These are phyloP conservation scores for Nematocida sp. DNA, from an alignment of 371 early-diverging fungal genomes.

Conservation along the genomic window DNA sequence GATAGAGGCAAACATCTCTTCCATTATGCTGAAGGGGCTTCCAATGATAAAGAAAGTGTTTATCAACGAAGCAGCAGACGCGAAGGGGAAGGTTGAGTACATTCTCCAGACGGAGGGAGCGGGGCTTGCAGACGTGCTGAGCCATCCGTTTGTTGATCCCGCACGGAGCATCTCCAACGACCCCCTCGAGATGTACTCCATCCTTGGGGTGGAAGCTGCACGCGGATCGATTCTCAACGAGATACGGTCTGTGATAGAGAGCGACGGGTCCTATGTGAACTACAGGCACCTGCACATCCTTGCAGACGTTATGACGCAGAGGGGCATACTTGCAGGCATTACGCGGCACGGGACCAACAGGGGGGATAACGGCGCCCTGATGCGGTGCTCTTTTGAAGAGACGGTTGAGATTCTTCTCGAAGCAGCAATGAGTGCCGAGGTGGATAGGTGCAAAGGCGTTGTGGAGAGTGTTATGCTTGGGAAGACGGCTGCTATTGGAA, in stretches of 20 bases:
- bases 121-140: constrained; percentile 78
- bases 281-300: constrained; percentile 89
- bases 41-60: constrained; percentile 78
- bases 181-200: constrained; percentile 78
- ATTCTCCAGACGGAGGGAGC: constrained; percentile 91
- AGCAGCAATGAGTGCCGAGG: constrained; percentile 82
- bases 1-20: constrained; percentile 67
- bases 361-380: constrained; percentile 76
- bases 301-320: constrained; percentile 91
- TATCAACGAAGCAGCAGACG: constrained; percentile 72
- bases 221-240: constrained; percentile 82
- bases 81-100: constrained; percentile 67
- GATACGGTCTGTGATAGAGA: constrained; percentile 85
- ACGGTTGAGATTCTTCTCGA: constrained; percentile 97
- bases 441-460: constrained; percentile 85
- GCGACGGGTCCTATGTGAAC: constrained; percentile 95
- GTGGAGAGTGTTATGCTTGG: constrained; percentile 96
- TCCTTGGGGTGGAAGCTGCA: constrained; percentile 94
- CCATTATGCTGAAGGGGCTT: constrained; percentile 81
- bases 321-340: constrained; percentile 87
- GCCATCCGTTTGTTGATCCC: constrained; percentile 74
- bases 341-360: constrained; percentile 97
- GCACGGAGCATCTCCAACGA: constrained; percentile 79
- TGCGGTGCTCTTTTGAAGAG: constrained; percentile 96
- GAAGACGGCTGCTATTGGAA: constrained; percentile 91